These are phyloP conservation scores for Ceratocystis diversiconidia DNA, from an alignment of 2,329 filamentous ascomycete species.

Conservation along the genomic window DNA sequence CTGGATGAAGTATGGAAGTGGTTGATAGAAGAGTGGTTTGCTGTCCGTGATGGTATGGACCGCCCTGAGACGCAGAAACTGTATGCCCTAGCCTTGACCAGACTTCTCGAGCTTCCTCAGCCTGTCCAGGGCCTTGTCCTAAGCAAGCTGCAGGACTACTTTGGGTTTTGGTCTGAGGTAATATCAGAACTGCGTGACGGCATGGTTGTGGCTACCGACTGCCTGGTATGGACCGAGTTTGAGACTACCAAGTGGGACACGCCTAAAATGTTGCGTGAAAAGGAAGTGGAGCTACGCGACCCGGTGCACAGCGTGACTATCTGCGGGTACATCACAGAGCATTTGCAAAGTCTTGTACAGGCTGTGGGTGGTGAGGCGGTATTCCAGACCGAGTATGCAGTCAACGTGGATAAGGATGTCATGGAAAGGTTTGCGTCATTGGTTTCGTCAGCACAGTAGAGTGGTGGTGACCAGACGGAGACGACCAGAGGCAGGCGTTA, in stretches of 20 bases:
- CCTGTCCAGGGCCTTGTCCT: conserved; percentile 45
- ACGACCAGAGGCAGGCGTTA: not conserved
- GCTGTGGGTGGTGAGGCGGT: conserved; percentile 47
- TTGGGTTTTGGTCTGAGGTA: conserved; percentile 61
- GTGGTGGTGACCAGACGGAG: not conserved
- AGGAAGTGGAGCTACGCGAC: conserved; percentile 43
- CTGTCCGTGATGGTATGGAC: conserved; percentile 52
- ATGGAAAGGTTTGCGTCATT: conserved; percentile 41
- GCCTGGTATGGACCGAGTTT: conserved; percentile 33
- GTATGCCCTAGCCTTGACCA: conserved; percentile 56
- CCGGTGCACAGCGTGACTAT: conserved; percentile 53
- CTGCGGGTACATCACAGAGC: conserved; percentile 48
- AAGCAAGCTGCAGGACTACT: conserved; percentile 53
- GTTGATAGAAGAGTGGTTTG: conserved; percentile 52
- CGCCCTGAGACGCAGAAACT: conserved; percentile 54
- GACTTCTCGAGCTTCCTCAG: conserved; percentile 50
- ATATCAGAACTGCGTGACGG: conserved; percentile 52
- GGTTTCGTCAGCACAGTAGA: not conserved
- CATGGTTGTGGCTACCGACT: conserved; percentile 37
- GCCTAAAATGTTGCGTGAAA: conserved; percentile 38
- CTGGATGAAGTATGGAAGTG: conserved; percentile 43
- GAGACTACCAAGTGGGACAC: conserved; percentile 41
- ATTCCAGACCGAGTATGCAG: conserved; percentile 55
- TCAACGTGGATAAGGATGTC: conserved; percentile 63
- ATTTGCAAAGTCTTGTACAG: conserved; percentile 44